Percentiles rank a stretch among this genome's conserved stretches.
These are phyloP conservation scores for Morella rubra DNA, from an alignment of 306 rosid species.

Conservation along the genomic window DNA sequence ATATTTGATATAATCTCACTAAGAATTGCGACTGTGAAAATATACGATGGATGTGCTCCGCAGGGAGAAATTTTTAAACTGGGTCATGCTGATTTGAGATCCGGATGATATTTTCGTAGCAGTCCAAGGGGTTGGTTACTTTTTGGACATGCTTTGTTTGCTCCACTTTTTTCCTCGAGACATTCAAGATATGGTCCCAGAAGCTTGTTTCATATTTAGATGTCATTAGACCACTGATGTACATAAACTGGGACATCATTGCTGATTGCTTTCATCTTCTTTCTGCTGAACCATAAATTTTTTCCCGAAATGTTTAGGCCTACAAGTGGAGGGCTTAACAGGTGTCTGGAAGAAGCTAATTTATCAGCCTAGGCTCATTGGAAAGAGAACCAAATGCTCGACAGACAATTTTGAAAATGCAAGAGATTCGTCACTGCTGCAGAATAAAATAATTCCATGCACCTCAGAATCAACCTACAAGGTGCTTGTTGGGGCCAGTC, in stretches of 20 bases:
- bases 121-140: too few relatives aligned
- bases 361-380: conserved; percentile 29
- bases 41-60: too few relatives aligned
- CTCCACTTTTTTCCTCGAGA: too few relatives aligned
- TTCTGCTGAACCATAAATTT: conserved; percentile 11
- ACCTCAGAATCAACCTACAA: background rate
- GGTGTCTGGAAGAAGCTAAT: conserved; percentile 40
- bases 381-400: background rate
- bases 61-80: too few relatives aligned
- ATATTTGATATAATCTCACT: too few relatives aligned
- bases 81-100: too few relatives aligned
- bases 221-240: too few relatives aligned
- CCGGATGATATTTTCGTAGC: too few relatives aligned
- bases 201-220: too few relatives aligned
- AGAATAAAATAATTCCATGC: background rate
- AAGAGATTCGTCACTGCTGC: background rate
- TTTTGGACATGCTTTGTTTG: too few relatives aligned
- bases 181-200: too few relatives aligned
- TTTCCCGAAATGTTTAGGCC: conserved; percentile 43
- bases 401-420: background rate
- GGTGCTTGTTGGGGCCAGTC: background rate
- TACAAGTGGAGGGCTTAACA: conserved; percentile 58
- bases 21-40: too few relatives aligned
- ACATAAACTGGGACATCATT: background rate
- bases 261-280: background rate